Evolutionary conservation across 2,329 filamentous ascomycete species (phyloP).

Genomic region (Conoideocrella luteorostrata): DNA sequence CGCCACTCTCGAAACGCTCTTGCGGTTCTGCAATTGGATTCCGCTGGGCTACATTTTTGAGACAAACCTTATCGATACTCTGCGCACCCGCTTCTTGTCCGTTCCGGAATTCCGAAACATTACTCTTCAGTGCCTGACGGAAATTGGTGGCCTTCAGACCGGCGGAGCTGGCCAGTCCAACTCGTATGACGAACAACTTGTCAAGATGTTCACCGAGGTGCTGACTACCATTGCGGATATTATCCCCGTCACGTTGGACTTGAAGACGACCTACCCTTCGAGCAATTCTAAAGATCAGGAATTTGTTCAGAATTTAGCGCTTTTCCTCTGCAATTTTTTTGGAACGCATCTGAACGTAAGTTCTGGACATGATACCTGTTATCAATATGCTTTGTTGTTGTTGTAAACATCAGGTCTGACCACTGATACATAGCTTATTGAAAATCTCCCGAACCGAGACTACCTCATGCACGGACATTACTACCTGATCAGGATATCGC

Average conservation of each 20-base stretch:
- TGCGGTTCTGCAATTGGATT: conserved; percentile 99
- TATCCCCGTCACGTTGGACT: conserved; percentile 81
- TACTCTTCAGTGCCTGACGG: conserved; percentile 91
- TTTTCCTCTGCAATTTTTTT: conserved; percentile 97
- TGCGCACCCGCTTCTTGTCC: conserved; percentile 87
- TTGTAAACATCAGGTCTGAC: too few relatives aligned
- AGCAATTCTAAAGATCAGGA: conserved; percentile 94
- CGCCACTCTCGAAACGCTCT: conserved; percentile 90
- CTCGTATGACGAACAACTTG: conserved; percentile 89
- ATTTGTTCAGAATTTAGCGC: conserved; percentile 91
- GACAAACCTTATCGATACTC: conserved; percentile 89
- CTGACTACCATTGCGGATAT: conserved; percentile 88
- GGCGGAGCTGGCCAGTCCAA: conserved; percentile 59
- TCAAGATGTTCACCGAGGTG: conserved; percentile 98
- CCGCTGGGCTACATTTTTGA: conserved; percentile 98
- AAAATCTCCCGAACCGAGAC: conserved; percentile 90
- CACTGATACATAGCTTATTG: conserved; percentile 63
- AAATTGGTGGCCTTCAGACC: conserved; percentile 91
- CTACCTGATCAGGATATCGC: conserved; percentile 95
- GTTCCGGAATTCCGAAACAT: conserved; percentile 94
- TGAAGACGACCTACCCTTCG: conserved; percentile 83
- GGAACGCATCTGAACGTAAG: conserved; percentile 78
- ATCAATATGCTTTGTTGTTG: neutral
- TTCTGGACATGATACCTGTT: neutral
- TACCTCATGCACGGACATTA: conserved; percentile 95